Evolutionary conservation across 495 filamentous ascomycete genomes (phyloP), one percentile per base, ranked within the genome.

Genomic region (Stereocaulon alpinum): DNA sequence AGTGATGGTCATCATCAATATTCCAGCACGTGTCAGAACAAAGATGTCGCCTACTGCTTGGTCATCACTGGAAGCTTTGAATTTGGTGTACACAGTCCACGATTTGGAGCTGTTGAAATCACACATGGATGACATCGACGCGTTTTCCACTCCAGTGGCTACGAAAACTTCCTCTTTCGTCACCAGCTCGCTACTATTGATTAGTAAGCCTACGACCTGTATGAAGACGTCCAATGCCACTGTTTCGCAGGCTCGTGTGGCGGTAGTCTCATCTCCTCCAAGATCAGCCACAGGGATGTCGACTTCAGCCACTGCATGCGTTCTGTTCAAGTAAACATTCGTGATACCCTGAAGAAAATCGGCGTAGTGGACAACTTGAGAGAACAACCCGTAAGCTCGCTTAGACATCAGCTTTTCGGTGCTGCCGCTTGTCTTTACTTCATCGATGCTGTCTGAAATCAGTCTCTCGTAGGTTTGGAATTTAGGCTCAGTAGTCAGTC

Each of bases 201-300:
- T 66, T 6, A 69, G 59, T 1, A 74, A 52, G 11, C 72, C 70
- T 2, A 66, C 69, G 14, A 73, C 69, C 58, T 74, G 69, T 12
- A 75, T 66, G 56, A 72, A 72, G 0, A 40, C 64, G 49, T 74
- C 72, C 27, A 71, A 34, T 1, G 64, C 45, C 4, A 73, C 60
- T 0, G 68, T 58, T 24, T 72, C 66, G 45, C 58, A 64, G 22
- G 53, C 44, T n/a, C 52, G 48, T 5, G 55, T 58, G 7, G 43
- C 69, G 1, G 67, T 67, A 40, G 62, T 63, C 37, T 71, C 65
- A 3, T 60, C 58, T 1, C 20, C 32, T 37, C 42, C 43, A 11
- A 57, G 40, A 7, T 41, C 4, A 24, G 57, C 52, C 1, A 3
- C 45, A 6, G 61, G 18, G 41, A 63, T 18, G n/a, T 59, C 50